Conservation (phyloP, 352 stramenopile genomes). For the Globisporangium okanoganense region DNA sequence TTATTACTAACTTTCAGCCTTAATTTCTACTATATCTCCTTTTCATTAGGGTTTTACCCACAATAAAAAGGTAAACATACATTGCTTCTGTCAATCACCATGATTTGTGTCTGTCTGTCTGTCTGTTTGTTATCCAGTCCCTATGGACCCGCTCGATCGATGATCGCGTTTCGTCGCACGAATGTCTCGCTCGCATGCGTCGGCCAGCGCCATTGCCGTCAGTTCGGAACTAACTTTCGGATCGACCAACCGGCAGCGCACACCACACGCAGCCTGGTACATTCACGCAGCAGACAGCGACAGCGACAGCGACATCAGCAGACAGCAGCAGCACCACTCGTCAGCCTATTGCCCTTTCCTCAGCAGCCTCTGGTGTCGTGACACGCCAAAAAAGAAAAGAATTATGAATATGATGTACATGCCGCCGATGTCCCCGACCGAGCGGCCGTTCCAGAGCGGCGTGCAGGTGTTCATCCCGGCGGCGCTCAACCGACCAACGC, state of each 20-base stretch:
- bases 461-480: conserved; percentile 82
- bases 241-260: neutral
- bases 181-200: neutral
- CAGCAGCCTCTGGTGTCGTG: neutral
- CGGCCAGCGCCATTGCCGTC: too few species aligned
- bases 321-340: neutral
- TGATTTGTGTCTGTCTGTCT: neutral
- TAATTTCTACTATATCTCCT: neutral
- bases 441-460: conserved; percentile 28
- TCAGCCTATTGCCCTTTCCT: neutral
- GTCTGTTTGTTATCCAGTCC: neutral
- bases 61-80: neutral
- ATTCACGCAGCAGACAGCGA: neutral
- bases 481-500: conserved; percentile 74
- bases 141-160: neutral
- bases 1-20: neutral
- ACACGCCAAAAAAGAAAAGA: neutral
- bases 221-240: conserved; percentile 16
- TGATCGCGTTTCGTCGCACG: conserved; percentile 2
- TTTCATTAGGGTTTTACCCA: neutral
- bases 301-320: too few species aligned
- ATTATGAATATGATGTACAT: neutral
- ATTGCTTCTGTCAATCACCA: neutral
- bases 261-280: conserved; percentile 1
- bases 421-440: neutral